These are phyloP conservation scores for Echites panduratus DNA, from an alignment of 257 asterid species.

Conservation along the genomic window DNA sequence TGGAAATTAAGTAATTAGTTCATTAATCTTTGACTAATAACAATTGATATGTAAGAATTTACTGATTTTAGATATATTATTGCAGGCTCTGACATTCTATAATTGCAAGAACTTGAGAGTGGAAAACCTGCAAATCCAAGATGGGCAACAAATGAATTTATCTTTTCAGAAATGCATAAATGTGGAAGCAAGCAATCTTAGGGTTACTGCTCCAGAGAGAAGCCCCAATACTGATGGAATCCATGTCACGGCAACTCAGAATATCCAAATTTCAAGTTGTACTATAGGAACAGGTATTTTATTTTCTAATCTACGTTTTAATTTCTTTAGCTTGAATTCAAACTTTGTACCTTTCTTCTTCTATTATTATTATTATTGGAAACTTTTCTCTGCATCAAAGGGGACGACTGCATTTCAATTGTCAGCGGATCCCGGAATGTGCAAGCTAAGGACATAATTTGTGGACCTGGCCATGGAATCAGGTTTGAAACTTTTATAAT, in stretches of 20 bases:
- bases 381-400: conserved; percentile 19
- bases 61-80: background rate
- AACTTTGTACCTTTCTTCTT: too few relatives aligned
- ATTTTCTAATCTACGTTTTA: too few relatives aligned
- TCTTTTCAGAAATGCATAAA: conserved; percentile 40
- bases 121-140: conserved; percentile 36
- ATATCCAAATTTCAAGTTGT: conserved; percentile 42
- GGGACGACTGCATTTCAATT: conserved; percentile 88
- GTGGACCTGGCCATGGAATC: conserved; percentile 98
- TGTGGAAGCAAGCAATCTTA: conserved; percentile 44
- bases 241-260: conserved; percentile 48
- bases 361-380: background rate
- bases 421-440: conserved; percentile 53
- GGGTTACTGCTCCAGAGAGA: conserved; percentile 44
- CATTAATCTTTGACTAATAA: background rate
- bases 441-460: conserved; percentile 37
- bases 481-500: conserved; percentile 32
- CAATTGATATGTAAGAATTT: background rate
- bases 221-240: conserved; percentile 94
- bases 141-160: conserved; percentile 71
- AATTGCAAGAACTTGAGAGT: conserved; percentile 50
- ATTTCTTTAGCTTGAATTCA: background rate
- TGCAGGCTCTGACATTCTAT: conserved; percentile 68
- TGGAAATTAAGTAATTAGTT: background rate
- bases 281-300: conserved; percentile 56